Percentiles rank a stretch among this genome's conserved stretches.
Conservation (phyloP, 2,329 filamentous ascomycete species). For the Didymella glomerata region DNA sequence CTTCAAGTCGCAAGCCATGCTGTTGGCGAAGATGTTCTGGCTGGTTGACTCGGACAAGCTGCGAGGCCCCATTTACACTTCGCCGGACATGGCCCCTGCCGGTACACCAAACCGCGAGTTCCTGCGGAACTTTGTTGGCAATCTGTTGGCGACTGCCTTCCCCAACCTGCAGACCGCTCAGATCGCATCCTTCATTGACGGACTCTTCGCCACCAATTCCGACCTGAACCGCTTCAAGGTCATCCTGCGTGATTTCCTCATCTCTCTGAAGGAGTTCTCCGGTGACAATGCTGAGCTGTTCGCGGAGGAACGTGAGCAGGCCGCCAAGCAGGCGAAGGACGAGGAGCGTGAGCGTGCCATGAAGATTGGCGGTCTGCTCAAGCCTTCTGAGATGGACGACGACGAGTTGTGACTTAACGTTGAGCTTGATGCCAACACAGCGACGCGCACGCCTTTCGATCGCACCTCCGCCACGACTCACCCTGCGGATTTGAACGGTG, state of each 20-base stretch:
- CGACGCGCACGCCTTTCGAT: slow-evolving; percentile 52
- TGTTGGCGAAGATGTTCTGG: slow-evolving; percentile 95
- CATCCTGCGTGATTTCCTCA: slow-evolving; percentile 94
- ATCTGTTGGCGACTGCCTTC: slow-evolving; percentile 87
- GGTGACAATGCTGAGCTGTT: slow-evolving; percentile 95
- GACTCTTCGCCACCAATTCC: slow-evolving; percentile 85
- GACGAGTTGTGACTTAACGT: slow-evolving; percentile 79
- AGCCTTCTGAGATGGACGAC: slow-evolving; percentile 93
- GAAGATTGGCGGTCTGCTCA: slow-evolving; percentile 94
- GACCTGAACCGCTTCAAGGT: slow-evolving; percentile 95
- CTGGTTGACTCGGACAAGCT: slow-evolving; percentile 92
- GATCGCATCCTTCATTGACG: slow-evolving; percentile 89
- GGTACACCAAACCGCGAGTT: slow-evolving; percentile 93
- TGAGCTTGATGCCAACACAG: slow-evolving; percentile 49
- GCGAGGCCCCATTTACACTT: slow-evolving; percentile 85
- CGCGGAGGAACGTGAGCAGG: slow-evolving; percentile 92
- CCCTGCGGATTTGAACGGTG: slow-evolving; percentile 34
- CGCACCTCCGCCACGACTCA: slow-evolving; percentile 22
- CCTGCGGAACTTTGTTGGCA: slow-evolving; percentile 84
- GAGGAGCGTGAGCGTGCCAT: slow-evolving; percentile 90
- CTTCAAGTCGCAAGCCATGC: slow-evolving; percentile 96
- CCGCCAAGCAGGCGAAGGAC: slow-evolving; percentile 82
- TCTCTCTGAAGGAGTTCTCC: slow-evolving; percentile 95
- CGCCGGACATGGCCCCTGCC: slow-evolving; percentile 77
- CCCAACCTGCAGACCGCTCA: slow-evolving; percentile 87